Evolutionary conservation across 2,329 filamentous ascomycete species (phyloP), one percentile per base, ranked within the genome.

Genomic region (Fusarium poae): DNA sequence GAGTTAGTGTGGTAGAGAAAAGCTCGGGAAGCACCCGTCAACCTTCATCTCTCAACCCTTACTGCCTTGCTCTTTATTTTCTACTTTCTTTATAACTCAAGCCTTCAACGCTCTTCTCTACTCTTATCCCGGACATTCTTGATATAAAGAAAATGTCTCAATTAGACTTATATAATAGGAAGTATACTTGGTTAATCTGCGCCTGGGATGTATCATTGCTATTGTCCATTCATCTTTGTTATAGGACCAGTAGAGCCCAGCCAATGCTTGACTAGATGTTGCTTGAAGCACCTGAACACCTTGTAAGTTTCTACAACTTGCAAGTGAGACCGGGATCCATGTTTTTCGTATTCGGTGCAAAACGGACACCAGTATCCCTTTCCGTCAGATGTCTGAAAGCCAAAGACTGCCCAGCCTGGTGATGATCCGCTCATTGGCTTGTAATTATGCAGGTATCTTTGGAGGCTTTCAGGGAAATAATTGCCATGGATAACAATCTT

Each of bases 31-130:
- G 10, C 13, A 21, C n/a, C 50, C 50, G 50, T n/a, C 20, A 10
- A n/a, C 30, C 21, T 27, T 20, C 18, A 16, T 35, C 16, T 13
- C 10, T 9, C 5, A 1, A 27, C 12, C 12, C 2, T n/a, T 9
- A 15, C 3, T 15, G 68, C 58, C 0, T 64, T 65, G 58, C 56
- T 71, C 0, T 71, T 67, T 23, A 43, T 54, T 4, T 71, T 69
- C 25, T 67, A 70, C 29, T 35, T 57, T 16, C 70, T 71, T 15
- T 71, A 67, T 55, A 69, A 71, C 23, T 53, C 71, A 29, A 29
- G 68, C 68, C 3, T 71, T 71, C 15, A 69, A 71, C 43, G 45
- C 65, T 0, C 35, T 71, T 4, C 57, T 71, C 0, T 69, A 69
- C 42, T 71, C 68, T 0, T 71, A 71, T 2, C 68, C 52, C 0